Conservation (phyloP, 2,329 filamentous ascomycete genomes). For the Fusarium fujikuroi region DNA sequence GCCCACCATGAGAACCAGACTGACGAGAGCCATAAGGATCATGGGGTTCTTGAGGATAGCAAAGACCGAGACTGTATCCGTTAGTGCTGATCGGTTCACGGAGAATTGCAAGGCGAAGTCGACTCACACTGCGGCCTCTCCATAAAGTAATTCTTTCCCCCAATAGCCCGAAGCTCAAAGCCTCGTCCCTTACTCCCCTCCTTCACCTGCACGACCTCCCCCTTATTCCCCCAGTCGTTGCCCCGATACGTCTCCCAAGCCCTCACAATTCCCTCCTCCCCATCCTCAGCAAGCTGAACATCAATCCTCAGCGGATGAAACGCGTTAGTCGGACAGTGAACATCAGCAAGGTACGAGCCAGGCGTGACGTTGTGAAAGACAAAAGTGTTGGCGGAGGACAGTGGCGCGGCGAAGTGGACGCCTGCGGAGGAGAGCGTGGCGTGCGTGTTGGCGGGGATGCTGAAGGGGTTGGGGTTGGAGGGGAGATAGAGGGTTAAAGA, state of each 20-base stretch:
- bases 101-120: background rate
- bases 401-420: constrained; percentile 62
- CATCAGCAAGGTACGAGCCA: constrained; percentile 83
- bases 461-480: constrained; percentile 60
- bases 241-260: constrained; percentile 89
- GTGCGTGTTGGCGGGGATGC: constrained; percentile 73
- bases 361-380: constrained; percentile 77
- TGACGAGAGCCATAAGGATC: constrained; percentile 90
- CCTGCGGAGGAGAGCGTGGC: constrained; percentile 64
- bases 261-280: constrained; percentile 58
- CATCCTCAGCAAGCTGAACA: constrained; percentile 53
- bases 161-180: constrained; percentile 71
- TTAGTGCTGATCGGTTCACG: background rate
- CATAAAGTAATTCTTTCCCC: constrained; percentile 78
- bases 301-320: constrained; percentile 88
- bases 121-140: constrained; percentile 79
- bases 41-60: constrained; percentile 92
- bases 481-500: constrained; percentile 59
- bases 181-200: constrained; percentile 52
- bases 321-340: constrained; percentile 77
- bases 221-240: constrained; percentile 90
- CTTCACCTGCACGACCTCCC: constrained; percentile 65
- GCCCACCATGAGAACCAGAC: constrained; percentile 84
- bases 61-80: constrained; percentile 74
- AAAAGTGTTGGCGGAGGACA: constrained; percentile 77